Base-by-base conservation (phyloP, 2,329 filamentous ascomycete species). In the Geosmithia flava region DNA sequence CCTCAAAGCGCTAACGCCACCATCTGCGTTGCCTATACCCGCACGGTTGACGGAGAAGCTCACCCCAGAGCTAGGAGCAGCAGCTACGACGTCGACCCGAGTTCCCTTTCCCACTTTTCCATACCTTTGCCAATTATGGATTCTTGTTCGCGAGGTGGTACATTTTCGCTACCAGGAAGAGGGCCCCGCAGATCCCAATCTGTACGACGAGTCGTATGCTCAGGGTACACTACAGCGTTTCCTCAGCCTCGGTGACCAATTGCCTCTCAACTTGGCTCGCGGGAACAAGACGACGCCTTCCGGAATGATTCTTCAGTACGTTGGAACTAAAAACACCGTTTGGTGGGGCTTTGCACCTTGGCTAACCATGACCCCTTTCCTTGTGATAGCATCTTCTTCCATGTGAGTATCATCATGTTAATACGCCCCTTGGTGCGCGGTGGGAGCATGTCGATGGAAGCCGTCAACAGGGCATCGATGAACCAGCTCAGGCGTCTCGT, bases 261-360 rank as follows among this genome's bases (percentile, higher is more conserved):
- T 51, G 20, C 50, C 50, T 5, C 42, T 48, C 3, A 30, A 20
- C 6, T 27, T 51, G 20, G 47, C 45, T 33, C 29, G 50, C 7
- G 50, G 50, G 7, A 51, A 51, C 33, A 43, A 45, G n/a, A 45
- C 42, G 16, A 51, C 47, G 8, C 47, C 47, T 20, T 29, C 46
- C 11, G 48, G 48, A 13, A 46, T 49, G 20, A 51, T 47, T 16
- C 48, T 51, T 19, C 50, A 51, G 49, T 51, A 45, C n/a, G 43
- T 47, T 46, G 13, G 33, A 16, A 37, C 33, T 11, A 11, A 23
- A 19, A 27, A 3, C 30, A 20, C 15, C 15, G 33, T 43, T 23
- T 2, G 3, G n/a, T n/a, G n/a, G n/a, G 5, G 29, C 15, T 8
- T 43, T 23, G 15, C 30, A 15, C 7, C 16, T 29, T 20, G 33